A percentile compares a stretch with the other conserved stretches of the same genome.
These are phyloP conservation scores for Amesomyces nigricolor DNA, from an alignment of 2,329 filamentous ascomycete species.

Conservation along the genomic window DNA sequence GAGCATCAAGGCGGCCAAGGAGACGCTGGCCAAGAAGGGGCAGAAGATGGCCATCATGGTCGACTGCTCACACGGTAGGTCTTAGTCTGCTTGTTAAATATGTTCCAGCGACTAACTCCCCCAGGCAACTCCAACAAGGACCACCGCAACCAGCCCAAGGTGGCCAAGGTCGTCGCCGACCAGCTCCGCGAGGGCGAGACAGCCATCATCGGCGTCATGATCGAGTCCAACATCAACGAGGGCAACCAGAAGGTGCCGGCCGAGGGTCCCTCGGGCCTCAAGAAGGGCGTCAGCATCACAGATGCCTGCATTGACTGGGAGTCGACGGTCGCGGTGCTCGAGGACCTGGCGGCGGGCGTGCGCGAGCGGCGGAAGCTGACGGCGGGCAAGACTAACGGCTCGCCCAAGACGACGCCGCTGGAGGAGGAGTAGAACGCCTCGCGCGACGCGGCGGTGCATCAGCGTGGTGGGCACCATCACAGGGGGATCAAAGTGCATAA, in stretches of 20 bases:
- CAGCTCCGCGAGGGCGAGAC: conserved; percentile 84
- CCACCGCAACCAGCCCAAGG: conserved; percentile 94
- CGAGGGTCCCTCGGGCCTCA: conserved; percentile 70
- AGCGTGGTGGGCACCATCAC: not conserved
- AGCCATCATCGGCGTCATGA: conserved; percentile 93
- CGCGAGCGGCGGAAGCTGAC: conserved; percentile 61
- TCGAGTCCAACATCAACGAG: conserved; percentile 96
- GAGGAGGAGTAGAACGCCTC: conserved; percentile 43
- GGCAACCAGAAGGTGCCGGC: conserved; percentile 80
- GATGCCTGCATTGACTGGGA: conserved; percentile 97
- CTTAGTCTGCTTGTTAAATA: too few species aligned
- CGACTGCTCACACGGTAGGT: conserved; percentile 97
- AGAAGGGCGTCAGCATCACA: conserved; percentile 90
- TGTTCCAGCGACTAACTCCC: conserved; percentile 1
- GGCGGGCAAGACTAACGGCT: conserved; percentile 32
- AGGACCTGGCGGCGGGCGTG: conserved; percentile 80
- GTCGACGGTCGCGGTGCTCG: conserved; percentile 70
- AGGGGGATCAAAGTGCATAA: not conserved
- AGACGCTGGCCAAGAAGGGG: conserved; percentile 73
- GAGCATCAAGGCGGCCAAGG: conserved; percentile 72
- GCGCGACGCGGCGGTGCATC: not conserved
- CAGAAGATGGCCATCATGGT: conserved; percentile 92
- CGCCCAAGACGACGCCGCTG: conserved; percentile 40
- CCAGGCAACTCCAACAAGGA: conserved; percentile 93
- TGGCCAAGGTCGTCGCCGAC: conserved; percentile 73